phyloP scores from a whole-genome alignment of 2,329 filamentous ascomycete species.

The Fusarium sterilihyphosum region DNA sequence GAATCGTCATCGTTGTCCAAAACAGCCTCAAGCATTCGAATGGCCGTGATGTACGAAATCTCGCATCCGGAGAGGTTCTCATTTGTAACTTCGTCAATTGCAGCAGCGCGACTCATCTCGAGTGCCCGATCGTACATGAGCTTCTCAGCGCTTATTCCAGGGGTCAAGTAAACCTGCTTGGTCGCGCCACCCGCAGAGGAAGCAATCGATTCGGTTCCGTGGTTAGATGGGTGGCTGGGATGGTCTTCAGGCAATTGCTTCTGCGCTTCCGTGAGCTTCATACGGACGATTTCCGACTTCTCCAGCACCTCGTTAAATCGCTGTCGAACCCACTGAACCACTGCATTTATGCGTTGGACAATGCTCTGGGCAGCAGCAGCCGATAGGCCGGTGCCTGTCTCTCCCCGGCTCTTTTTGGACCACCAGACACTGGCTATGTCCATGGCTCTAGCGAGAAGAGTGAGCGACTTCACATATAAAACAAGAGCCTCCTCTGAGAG shows the following conservation, averaged over 20 bases:
- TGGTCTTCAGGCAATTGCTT: slow-evolving; percentile 85
- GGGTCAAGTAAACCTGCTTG: slow-evolving; percentile 84
- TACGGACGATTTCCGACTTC: slow-evolving; percentile 93
- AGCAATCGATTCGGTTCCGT: slow-evolving; percentile 66
- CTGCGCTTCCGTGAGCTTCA: slow-evolving; percentile 88
- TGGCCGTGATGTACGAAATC: slow-evolving; percentile 90
- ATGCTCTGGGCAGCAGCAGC: slow-evolving; percentile 59
- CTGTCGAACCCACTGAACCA: slow-evolving; percentile 93
- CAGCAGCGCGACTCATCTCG: slow-evolving; percentile 94
- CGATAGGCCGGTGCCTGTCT: slow-evolving; percentile 56
- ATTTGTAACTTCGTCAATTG: slow-evolving; percentile 94
- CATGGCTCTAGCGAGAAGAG: slow-evolving; percentile 92
- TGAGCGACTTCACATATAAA: slow-evolving; percentile 93
- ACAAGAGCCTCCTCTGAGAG: slow-evolving; percentile 95
- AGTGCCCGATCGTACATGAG: slow-evolving; percentile 97
- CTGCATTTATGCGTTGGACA: slow-evolving; percentile 82
- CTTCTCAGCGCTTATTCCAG: slow-evolving; percentile 93
- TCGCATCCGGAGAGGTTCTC: slow-evolving; percentile 90
- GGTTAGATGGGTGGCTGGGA: slow-evolving; percentile 84
- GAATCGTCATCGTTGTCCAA: slow-evolving; percentile 81
- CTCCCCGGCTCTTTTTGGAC: slow-evolving; percentile 78
- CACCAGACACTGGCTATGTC: slow-evolving; percentile 95
- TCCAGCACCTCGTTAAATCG: slow-evolving; percentile 98
- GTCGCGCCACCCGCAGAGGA: slow-evolving; percentile 70
- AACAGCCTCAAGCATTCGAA: slow-evolving; percentile 94